phyloP scores from a whole-genome alignment of 805 yeast species.

The Tetrapisispora pingtungensis region DNA sequence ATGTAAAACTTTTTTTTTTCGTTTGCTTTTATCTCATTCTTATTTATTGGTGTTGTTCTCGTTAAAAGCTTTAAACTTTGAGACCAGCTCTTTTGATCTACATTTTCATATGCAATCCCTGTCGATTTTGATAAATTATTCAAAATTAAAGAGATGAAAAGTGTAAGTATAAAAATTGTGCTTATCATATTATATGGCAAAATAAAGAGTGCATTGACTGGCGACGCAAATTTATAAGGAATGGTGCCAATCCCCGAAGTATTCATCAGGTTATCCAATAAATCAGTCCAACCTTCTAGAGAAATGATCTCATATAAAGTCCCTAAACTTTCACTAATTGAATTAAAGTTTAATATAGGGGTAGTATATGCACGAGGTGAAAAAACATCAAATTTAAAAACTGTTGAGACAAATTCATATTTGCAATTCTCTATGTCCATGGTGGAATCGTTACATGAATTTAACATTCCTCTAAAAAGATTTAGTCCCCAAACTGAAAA shows the following conservation, averaged over 20 bases:
- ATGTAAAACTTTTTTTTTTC: too few species aligned
- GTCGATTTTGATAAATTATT: not conserved
- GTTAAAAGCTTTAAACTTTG: not conserved
- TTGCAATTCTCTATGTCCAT: not conserved
- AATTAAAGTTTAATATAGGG: conserved; percentile 1
- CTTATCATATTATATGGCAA: conserved; percentile 1
- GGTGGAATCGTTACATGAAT: not conserved
- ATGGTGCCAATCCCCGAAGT: not conserved
- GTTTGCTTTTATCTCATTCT: not conserved
- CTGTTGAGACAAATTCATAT: not conserved
- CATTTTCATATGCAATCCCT: conserved; percentile 1
- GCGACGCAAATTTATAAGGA: not conserved
- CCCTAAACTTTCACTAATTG: not conserved
- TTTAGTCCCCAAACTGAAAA: conserved; percentile 3
- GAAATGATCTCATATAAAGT: conserved; percentile 1
- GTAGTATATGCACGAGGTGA: not conserved
- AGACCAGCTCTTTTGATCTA: conserved; percentile 1
- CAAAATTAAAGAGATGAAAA: conserved; percentile 1
- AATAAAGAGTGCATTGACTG: conserved; percentile 1
- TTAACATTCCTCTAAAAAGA: not conserved
- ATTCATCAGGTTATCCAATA: not conserved
- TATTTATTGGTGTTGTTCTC: not conserved
- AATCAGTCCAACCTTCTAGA: conserved; percentile 3
- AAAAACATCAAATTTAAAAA: conserved; percentile 1
- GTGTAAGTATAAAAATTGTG: not conserved